Evolutionary conservation across 805 yeast species (phyloP).

Genomic region (Spathaspora arborariae): DNA sequence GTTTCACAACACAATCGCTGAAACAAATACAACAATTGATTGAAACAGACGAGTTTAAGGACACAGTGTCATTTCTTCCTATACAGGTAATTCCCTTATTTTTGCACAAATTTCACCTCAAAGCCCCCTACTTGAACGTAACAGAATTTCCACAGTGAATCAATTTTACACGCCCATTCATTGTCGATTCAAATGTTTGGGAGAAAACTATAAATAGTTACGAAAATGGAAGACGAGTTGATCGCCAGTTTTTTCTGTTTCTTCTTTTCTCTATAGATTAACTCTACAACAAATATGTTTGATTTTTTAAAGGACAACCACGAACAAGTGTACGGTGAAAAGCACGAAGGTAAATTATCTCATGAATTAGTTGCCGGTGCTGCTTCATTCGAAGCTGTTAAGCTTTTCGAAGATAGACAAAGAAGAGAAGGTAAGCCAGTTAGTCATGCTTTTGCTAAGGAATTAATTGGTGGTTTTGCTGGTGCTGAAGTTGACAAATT

Average conservation of each 20-base stretch:
- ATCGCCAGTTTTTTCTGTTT: not conserved
- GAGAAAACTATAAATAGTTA: not conserved
- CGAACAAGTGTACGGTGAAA: conserved; percentile 24
- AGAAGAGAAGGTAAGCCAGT: conserved; percentile 31
- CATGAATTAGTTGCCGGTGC: conserved; percentile 32
- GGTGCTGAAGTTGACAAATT: conserved; percentile 32
- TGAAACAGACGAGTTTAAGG: not conserved
- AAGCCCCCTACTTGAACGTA: not conserved
- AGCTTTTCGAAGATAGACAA: conserved; percentile 28
- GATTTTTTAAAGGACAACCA: conserved; percentile 24
- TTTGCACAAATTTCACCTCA: not conserved
- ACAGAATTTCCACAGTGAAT: not conserved
- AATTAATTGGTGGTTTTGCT: conserved; percentile 24
- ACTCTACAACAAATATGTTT: conserved; percentile 14
- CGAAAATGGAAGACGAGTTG: no score
- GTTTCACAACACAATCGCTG: not conserved
- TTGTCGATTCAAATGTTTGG: not conserved
- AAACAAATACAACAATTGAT: no score
- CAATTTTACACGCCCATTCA: not conserved
- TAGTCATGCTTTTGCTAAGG: conserved; percentile 27
- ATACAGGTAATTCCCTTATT: not conserved
- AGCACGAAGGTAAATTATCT: conserved; percentile 27
- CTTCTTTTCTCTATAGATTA: not conserved
- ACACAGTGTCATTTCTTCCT: not conserved
- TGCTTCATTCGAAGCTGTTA: conserved; percentile 29